A percentile compares a stretch with the other conserved stretches of the same genome.
Conservation (phyloP, 768 basidiomycete species). For the Tephrocybe sp. region DNA sequence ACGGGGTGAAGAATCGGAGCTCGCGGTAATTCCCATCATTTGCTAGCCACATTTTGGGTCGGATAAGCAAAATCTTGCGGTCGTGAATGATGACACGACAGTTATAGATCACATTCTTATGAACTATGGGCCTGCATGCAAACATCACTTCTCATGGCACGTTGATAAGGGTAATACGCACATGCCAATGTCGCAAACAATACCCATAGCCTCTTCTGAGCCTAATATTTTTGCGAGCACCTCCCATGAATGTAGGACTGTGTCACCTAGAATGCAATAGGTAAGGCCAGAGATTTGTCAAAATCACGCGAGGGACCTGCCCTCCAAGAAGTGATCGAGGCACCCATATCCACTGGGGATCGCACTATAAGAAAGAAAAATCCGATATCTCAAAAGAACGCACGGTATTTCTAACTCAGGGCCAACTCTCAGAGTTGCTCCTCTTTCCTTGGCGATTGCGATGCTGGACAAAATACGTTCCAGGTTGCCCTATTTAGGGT, state of each 20-base stretch:
- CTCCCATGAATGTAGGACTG: constrained; percentile 96
- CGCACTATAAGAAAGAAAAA: not conserved
- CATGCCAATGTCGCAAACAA: constrained; percentile 98
- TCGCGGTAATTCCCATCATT: constrained; percentile 98
- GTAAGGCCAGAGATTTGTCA: not conserved
- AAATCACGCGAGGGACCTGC: constrained; percentile 32
- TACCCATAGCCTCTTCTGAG: constrained; percentile 75
- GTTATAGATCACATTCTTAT: constrained; percentile 99
- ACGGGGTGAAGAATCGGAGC: constrained; percentile 89
- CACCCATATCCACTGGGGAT: constrained; percentile 89
- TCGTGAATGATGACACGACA: constrained; percentile 89
- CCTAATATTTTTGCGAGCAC: constrained; percentile 88
- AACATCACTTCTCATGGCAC: not conserved
- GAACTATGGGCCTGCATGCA: constrained; percentile 81
- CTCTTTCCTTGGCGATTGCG: constrained; percentile 78
- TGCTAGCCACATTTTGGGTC: constrained; percentile 99
- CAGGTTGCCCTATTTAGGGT: constrained; percentile 79
- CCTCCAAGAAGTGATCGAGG: constrained; percentile 96
- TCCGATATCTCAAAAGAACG: constrained; percentile 14
- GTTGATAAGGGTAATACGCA: constrained; percentile 31
- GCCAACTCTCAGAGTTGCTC: constrained; percentile 89
- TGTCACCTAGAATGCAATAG: constrained; percentile 79
- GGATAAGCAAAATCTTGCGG: constrained; percentile 85
- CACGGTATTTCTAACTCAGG: constrained; percentile 97
- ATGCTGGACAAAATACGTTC: constrained; percentile 90